Evolutionary conservation across 441 rosid species (phyloP), one percentile per base, ranked within the genome.

Genomic region (Dalechampia spathulata): DNA sequence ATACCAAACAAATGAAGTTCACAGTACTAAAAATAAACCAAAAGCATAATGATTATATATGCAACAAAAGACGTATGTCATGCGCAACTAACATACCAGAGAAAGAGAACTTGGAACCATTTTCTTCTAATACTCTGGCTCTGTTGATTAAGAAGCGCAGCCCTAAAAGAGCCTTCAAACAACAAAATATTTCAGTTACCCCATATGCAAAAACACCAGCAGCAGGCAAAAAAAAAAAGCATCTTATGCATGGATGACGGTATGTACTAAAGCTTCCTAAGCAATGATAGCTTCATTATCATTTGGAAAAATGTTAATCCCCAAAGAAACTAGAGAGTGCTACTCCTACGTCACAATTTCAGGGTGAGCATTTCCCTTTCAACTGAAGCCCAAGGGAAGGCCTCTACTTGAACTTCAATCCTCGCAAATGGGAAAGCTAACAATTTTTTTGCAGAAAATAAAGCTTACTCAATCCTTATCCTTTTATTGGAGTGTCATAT

Each of bases 101-200:
- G 51, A 90, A 68, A 52, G 89, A 76, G 59, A 82, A 76, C 69
- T 82, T 90, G 44, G 86, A 78, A 58, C 90, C 92, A 57, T 69
- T 79, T 71, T 87, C 95, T 60, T 70, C 81, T 59, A 90, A 70
- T 16, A 63, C 63, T 58, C 65, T 75, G 38, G 61, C 73, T 74
- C 78, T 76, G 74, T 79, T 76, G 42, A 86, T 78, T 57, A 94
- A 65, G 65, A 87, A 83, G 68, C 86, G 99, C 80, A 94, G 61
- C 62, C 97, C 99, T 49, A 87, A 78, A 49, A 94, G 83, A 57
- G 84, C 82, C 96, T 93, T 72, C 68, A 74, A 44, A 61, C 12
- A 65, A 65, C 41, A 66, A 69, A 57, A 43, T 20, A 51, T 13
- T 47, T 65, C 53, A 65, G 61, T 57, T 30, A 43, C 36, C 9